Evolutionary conservation across 1,284 basidiomycete species (phyloP).

Genomic region (Schizophyllum amplum): DNA sequence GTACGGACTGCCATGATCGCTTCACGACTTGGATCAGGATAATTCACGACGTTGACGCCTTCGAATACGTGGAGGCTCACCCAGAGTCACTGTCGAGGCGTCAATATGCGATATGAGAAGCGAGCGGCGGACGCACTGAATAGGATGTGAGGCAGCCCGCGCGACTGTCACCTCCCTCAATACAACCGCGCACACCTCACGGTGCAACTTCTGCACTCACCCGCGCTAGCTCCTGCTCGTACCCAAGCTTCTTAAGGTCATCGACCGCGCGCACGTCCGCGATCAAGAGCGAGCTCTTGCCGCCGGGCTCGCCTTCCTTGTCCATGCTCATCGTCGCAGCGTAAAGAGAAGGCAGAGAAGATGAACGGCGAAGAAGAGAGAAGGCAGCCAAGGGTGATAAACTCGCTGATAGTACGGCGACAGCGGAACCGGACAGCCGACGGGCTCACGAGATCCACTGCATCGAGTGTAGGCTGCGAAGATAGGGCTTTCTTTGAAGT

Average conservation of each 20-base stretch:
- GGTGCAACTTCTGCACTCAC: constrained; percentile 21
- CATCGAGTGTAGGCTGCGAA: too few species aligned
- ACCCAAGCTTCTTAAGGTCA: constrained; percentile 38
- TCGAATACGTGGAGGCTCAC: constrained; percentile 19
- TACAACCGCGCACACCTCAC: neutral
- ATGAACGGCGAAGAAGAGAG: neutral
- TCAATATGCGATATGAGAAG: neutral
- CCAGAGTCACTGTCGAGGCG: constrained; percentile 34
- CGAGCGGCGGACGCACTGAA: constrained; percentile 35
- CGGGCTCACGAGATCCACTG: too few species aligned
- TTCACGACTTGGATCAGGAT: neutral
- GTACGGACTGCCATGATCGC: constrained; percentile 49
- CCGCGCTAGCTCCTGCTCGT: constrained; percentile 40
- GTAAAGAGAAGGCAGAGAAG: neutral
- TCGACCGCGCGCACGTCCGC: constrained; percentile 9
- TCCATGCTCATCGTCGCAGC: neutral
- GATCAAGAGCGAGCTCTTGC: neutral
- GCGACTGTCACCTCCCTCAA: constrained; percentile 24
- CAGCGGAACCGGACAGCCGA: too few species aligned
- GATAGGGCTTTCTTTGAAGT: too few species aligned
- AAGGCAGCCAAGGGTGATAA: too few species aligned
- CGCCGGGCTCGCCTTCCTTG: neutral
- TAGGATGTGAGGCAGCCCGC: constrained; percentile 35
- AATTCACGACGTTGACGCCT: neutral
- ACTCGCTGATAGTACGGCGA: too few species aligned